Evolutionary conservation across 1,284 basidiomycete species (phyloP), one percentile per base, ranked within the genome.

Genomic region (Melanopsichium pennsylvanicum): DNA sequence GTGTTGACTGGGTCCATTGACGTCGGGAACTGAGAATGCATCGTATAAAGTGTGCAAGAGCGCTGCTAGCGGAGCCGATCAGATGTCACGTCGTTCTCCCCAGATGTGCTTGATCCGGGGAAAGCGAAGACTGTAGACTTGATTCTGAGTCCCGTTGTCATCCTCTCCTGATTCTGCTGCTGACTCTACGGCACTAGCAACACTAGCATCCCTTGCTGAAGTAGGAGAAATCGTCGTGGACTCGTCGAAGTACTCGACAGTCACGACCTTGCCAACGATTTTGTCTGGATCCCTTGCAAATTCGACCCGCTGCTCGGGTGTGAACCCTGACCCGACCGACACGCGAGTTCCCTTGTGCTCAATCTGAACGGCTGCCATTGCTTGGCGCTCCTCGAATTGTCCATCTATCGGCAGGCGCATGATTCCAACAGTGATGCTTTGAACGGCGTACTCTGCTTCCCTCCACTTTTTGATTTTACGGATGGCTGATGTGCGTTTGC

Each of bases 31-130:
- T n/a, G n/a, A n/a, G n/a, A n/a, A n/a, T n/a, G n/a, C n/a, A n/a
- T n/a, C n/a, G n/a, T n/a, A n/a, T n/a, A n/a, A n/a, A n/a, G n/a
- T n/a, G n/a, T n/a, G n/a, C n/a, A n/a, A n/a, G n/a, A n/a, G 26
- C 40, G 13, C 36, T 22, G 39, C 33, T 12, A 29, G 27, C 13
- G 13, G 32, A 34, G 37, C 4, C 9, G 16, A 4, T 52, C 37
- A 72, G 19, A 72, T 25, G 39, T 68, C 59, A 10, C 71, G 62
- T n/a, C 42, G 37, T 5, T 21, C n/a, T 12, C 31, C 52, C 47
- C 59, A 75, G 32, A 75, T 63, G 16, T 66, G 51, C 40, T 76
- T 76, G 44, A 76, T 54, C 13, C 70, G 56, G 16, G 74, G 72
- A 35, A 76, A 76, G 18, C 74, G 71, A 2, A 76, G 45, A 27